These are phyloP conservation scores for Blechomonas ayalai DNA, from an alignment of 208 protist species.

Conservation along the genomic window DNA sequence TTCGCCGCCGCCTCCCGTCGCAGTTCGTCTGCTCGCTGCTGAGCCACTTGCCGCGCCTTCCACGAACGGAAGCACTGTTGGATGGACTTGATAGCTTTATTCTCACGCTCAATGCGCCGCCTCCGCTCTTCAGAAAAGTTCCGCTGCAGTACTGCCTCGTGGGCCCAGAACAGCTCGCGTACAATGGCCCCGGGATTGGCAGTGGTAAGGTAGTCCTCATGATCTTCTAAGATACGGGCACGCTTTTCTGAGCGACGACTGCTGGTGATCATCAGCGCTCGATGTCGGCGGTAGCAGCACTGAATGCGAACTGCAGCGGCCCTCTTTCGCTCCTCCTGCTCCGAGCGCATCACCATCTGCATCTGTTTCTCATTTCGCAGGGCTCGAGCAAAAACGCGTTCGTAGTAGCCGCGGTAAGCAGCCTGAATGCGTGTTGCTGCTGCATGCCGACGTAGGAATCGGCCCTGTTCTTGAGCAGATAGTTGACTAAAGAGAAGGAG, in stretches of 20 bases:
- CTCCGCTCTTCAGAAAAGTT: slow-evolving; percentile 28
- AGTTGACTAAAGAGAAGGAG: slow-evolving; percentile 36
- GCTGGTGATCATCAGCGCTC: no score
- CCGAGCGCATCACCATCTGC: slow-evolving; percentile 17
- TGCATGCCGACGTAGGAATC: slow-evolving; percentile 27
- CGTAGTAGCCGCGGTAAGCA: slow-evolving; percentile 71
- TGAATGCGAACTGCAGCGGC: slow-evolving; percentile 60
- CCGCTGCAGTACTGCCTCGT: slow-evolving; percentile 31
- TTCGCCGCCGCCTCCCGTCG: slow-evolving; percentile 4
- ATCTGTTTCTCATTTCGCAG: slow-evolving; percentile 39
- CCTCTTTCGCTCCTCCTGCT: slow-evolving; percentile 27
- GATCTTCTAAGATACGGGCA: slow-evolving; percentile 27
- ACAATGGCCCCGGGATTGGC: slow-evolving; percentile 66
- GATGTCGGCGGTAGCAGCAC: slow-evolving; percentile 38
- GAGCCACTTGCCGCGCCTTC: slow-evolving; percentile 18
- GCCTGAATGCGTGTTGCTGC: slow-evolving; percentile 70
- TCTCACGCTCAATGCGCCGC: slow-evolving; percentile 6
- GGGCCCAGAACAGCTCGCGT: slow-evolving; percentile 79
- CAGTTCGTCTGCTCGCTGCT: slow-evolving; percentile 1
- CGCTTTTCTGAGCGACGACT: slow-evolving; percentile 31
- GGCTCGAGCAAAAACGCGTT: slow-evolving; percentile 54
- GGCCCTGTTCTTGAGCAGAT: slow-evolving; percentile 18
- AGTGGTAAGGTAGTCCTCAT: slow-evolving; percentile 36
- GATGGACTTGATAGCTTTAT: slow-evolving; percentile 36
- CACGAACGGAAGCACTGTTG: slow-evolving; percentile 40